A percentile compares a stretch with the other conserved stretches of the same genome.
Evolutionary conservation across 257 asterid genomes (phyloP).

Genomic region (Solanum paucissectum): DNA sequence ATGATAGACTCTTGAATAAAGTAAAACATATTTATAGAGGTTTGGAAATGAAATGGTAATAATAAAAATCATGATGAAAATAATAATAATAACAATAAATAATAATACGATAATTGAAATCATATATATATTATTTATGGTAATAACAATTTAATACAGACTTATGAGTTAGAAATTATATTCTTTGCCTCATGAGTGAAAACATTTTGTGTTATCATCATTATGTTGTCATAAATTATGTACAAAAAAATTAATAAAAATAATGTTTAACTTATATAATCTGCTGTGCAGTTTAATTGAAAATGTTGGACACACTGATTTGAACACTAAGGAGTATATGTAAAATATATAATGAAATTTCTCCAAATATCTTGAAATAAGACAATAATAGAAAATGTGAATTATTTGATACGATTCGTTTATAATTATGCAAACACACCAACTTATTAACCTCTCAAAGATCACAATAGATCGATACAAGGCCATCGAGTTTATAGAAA

Average conservation of each 20-base stretch:
- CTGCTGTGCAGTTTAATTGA: background rate
- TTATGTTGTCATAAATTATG: background rate
- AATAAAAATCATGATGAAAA: background rate
- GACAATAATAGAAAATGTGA: background rate
- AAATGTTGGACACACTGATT: background rate
- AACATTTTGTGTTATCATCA: background rate
- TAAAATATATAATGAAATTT: background rate
- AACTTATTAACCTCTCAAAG: background rate
- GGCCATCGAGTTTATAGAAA: background rate
- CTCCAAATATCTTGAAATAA: background rate
- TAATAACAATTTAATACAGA: background rate
- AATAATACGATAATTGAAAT: background rate
- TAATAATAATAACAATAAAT: background rate
- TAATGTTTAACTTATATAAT: background rate
- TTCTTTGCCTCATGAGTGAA: background rate
- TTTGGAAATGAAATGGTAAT: background rate
- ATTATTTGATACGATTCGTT: background rate
- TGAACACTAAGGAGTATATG: background rate
- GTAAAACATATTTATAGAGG: background rate
- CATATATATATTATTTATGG: background rate
- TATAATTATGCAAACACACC: background rate
- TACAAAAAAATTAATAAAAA: background rate
- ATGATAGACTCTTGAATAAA: background rate
- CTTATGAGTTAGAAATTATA: background rate
- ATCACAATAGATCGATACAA: background rate